phyloP scores from a whole-genome alignment of 345 rosid genomes.

The Anastatica hierochuntica region DNA sequence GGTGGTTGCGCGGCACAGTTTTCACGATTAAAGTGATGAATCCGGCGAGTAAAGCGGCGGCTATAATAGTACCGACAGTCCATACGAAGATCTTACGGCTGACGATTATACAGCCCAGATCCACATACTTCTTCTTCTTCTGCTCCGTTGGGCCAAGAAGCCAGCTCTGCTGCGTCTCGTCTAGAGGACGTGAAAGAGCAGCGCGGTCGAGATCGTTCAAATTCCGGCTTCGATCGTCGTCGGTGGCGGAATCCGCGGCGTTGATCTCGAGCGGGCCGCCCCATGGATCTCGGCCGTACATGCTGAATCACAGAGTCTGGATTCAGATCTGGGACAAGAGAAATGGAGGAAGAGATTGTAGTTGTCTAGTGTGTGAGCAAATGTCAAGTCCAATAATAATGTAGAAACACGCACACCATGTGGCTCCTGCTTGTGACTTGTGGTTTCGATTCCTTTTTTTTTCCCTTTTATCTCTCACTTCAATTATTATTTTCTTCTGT shows the following conservation, averaged over 20 bases:
- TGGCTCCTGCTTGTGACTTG: no score
- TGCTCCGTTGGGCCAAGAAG: conserved; percentile 81
- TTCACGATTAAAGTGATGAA: conserved; percentile 72
- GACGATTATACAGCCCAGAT: conserved; percentile 90
- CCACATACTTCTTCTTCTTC: conserved; percentile 95
- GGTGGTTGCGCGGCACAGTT: conserved; percentile 72
- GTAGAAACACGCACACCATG: conserved; percentile 1
- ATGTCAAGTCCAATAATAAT: conserved; percentile 7
- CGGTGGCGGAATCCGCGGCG: conserved; percentile 90
- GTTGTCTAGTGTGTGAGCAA: neutral
- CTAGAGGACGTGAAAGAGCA: conserved; percentile 70
- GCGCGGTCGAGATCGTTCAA: conserved; percentile 76
- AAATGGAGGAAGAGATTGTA: neutral
- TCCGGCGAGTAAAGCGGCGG: conserved; percentile 55
- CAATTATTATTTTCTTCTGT: conserved; percentile 13
- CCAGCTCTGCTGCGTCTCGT: conserved; percentile 99
- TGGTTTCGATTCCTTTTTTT: neutral
- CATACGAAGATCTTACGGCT: conserved; percentile 93
- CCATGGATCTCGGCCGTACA: conserved; percentile 99
- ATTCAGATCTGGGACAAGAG: conserved; percentile 18
- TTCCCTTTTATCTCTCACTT: neutral
- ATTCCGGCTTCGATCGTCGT: conserved; percentile 88
- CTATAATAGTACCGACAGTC: conserved; percentile 66
- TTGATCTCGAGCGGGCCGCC: conserved; percentile 94
- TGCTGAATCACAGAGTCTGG: conserved; percentile 11